Evolutionary conservation across 345 rosid species (phyloP), one percentile per base, ranked within the genome.

Genomic region (Jatropha curcas): DNA sequence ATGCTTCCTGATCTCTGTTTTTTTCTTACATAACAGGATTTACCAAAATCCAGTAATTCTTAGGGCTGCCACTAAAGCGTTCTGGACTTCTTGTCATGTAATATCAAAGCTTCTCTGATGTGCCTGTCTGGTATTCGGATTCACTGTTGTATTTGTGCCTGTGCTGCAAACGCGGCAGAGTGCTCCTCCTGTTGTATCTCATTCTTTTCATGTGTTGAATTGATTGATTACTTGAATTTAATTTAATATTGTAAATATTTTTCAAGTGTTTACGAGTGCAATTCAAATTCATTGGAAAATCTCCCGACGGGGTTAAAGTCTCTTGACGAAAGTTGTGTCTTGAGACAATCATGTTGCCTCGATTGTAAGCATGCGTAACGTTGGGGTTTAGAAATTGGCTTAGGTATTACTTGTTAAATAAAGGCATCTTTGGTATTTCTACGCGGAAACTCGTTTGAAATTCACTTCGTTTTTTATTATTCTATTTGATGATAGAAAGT

Each of bases 21-120:
- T 41, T 70, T 37, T 37, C 66, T 59, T 50, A 63, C 19, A 24
- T 6, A 14, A 71, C 88, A 95, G 99, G 85, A 83, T 95, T 81
- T 95, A 95, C 83, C 99, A 95, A 81, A 95, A 92, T 77, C 99
- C 99, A 7, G 50, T 89, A 48, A 76, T 92, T 68, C 77, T 88
- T n/a, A 82, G 85, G 69, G 93, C 78, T 37, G 98, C 98, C 62
- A 79, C 98, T 0, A 88, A 89, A 74, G 98, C 92, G 52, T 88
- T 95, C 82, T 92, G 97, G 96, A 86, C 93, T 51, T 95, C 99
- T 2, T 89, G 94, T 59, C 86, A 87, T 55, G 92, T 88, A 4
- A 84, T 95, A 75, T 89, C 97, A 58, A 91, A 95, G 88, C 90
- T 95, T 74, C 85, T 91, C 60, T 94, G 88, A 90, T 72, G 41